A percentile compares a stretch with the other conserved stretches of the same genome.
phyloP scores from a whole-genome alignment of 345 rosid genomes.

The Hibiscus mutabilis region DNA sequence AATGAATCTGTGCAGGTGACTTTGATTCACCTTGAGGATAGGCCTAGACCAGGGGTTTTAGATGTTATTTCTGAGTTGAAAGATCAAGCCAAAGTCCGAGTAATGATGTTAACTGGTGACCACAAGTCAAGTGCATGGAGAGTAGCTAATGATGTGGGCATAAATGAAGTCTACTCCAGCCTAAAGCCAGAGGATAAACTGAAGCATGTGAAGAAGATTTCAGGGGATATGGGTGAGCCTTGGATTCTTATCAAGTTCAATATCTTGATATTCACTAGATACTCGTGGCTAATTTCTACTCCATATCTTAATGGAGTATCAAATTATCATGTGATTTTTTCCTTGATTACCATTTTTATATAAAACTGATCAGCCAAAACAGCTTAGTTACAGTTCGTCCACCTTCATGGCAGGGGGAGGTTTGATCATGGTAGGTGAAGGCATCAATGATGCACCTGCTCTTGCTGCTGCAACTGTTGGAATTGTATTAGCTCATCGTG shows the following conservation, averaged over 20 bases:
- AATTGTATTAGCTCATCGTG: conserved; percentile 92
- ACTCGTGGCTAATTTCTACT: neutral
- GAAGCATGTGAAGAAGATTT: conserved; percentile 60
- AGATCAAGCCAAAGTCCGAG: conserved; percentile 51
- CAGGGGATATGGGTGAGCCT: conserved; percentile 67
- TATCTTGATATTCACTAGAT: neutral
- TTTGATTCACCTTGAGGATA: conserved; percentile 93
- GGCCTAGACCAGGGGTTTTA: conserved; percentile 76
- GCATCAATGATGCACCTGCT: conserved; percentile 96
- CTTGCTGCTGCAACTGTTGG: conserved; percentile 96
- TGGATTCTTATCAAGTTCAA: conserved; percentile 2
- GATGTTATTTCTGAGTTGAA: conserved; percentile 62
- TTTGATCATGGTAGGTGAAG: conserved; percentile 94
- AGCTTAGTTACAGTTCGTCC: neutral
- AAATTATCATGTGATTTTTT: neutral
- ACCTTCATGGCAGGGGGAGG: conserved; percentile 67
- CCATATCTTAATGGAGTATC: neutral
- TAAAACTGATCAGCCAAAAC: neutral
- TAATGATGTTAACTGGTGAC: conserved; percentile 95
- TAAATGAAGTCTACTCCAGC: conserved; percentile 68
- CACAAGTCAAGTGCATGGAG: conserved; percentile 91
- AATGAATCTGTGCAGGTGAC: conserved; percentile 47
- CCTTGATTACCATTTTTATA: neutral
- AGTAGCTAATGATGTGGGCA: conserved; percentile 86
- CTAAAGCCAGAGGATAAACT: conserved; percentile 94